A percentile compares a stretch with the other conserved stretches of the same genome.
Conservation (phyloP, 2,329 filamentous ascomycete genomes). For the Talaromyces sp. region DNA sequence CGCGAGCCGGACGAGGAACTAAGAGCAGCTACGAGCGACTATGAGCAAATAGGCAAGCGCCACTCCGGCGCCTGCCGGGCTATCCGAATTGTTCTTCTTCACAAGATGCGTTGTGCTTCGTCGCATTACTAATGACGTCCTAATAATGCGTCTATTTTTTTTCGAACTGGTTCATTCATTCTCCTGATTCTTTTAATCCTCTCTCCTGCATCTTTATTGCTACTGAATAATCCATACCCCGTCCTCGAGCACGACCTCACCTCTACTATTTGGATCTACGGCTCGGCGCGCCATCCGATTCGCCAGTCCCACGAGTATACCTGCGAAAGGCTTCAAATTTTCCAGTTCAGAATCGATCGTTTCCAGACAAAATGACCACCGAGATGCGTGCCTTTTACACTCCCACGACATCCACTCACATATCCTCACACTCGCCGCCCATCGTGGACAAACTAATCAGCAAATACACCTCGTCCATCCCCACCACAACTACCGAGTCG, state of each 20-base stretch:
- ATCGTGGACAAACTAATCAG: conserved; percentile 28
- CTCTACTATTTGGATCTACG: neutral
- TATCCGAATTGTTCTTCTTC: neutral
- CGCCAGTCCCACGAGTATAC: neutral
- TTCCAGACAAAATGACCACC: conserved; percentile 19
- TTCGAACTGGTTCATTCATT: neutral
- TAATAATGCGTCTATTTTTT: too few relatives aligned
- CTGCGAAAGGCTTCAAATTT: neutral
- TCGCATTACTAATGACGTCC: neutral
- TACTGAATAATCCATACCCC: neutral
- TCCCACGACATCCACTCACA: conserved; percentile 21
- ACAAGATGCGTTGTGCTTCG: neutral
- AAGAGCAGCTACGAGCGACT: too few relatives aligned
- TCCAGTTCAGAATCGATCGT: neutral
- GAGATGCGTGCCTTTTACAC: conserved; percentile 32
- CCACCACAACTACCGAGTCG: conserved; percentile 4
- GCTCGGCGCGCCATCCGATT: neutral
- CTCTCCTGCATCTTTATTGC: neutral
- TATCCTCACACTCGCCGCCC: conserved; percentile 23
- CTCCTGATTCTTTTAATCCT: neutral
- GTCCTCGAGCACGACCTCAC: neutral
- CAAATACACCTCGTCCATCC: conserved; percentile 27
- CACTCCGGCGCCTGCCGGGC: conserved; percentile 4
- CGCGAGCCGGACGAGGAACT: too few relatives aligned
- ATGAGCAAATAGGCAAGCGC: too few relatives aligned